Evolutionary conservation across 768 basidiomycete genomes (phyloP).

Genomic region (Lyophyllum decastes): DNA sequence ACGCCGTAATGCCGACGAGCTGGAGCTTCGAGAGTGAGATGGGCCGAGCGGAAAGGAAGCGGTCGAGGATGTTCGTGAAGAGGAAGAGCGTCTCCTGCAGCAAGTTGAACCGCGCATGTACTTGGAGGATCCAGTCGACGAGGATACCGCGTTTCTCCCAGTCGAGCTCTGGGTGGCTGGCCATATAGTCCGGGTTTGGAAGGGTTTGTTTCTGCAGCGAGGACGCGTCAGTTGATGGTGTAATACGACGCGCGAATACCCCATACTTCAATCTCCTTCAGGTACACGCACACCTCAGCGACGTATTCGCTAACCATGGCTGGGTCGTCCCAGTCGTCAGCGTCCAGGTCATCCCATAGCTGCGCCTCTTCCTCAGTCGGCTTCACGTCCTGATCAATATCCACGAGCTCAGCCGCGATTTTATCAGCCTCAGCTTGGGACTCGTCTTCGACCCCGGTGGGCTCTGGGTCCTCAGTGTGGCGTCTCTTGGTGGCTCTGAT

Average conservation of each 20-base stretch:
- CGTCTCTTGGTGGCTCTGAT: slow-evolving; percentile 62
- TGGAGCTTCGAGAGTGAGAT: slow-evolving; percentile 86
- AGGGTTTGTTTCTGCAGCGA: slow-evolving; percentile 62
- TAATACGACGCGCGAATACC: neutral
- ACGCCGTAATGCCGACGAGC: slow-evolving; percentile 84
- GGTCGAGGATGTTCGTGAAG: slow-evolving; percentile 81
- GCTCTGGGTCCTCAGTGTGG: slow-evolving; percentile 48
- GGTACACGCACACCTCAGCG: slow-evolving; percentile 82
- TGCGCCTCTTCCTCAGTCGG: slow-evolving; percentile 44
- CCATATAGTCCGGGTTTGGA: slow-evolving; percentile 86
- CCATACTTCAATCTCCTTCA: slow-evolving; percentile 77
- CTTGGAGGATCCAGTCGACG: slow-evolving; percentile 92
- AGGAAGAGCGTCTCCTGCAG: slow-evolving; percentile 92
- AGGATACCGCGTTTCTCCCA: slow-evolving; percentile 91
- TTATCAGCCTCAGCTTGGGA: slow-evolving; percentile 39
- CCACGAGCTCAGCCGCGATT: slow-evolving; percentile 40
- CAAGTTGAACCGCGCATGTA: slow-evolving; percentile 84
- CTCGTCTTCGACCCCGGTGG: slow-evolving; percentile 30
- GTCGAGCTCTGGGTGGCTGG: slow-evolving; percentile 75
- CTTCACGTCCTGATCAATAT: slow-evolving; percentile 28
- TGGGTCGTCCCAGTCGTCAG: slow-evolving; percentile 86
- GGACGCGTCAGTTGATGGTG: slow-evolving; percentile 6
- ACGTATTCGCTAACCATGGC: slow-evolving; percentile 94
- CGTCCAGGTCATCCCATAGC: slow-evolving; percentile 85
- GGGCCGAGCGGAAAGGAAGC: slow-evolving; percentile 68